Base-by-base conservation (phyloP, 2,329 filamentous ascomycete genomes). In the Raffaelea arxii region DNA sequence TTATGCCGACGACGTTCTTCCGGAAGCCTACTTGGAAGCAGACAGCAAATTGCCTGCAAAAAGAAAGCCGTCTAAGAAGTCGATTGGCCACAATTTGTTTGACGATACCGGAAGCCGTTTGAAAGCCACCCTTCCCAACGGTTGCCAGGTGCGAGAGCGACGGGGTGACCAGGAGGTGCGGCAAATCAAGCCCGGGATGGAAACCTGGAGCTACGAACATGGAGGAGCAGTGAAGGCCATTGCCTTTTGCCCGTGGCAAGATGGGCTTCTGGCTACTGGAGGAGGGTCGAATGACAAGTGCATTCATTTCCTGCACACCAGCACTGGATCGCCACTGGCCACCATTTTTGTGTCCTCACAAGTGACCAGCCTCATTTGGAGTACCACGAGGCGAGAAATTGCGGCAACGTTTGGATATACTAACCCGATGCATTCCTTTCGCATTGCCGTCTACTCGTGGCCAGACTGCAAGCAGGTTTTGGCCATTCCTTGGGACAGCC, bases 401-500 rank as follows among this genome's bases (percentile, higher is more conserved):
- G 86, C 80, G 1, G 92, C 89, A 2, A 96, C 91, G 0, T 96
- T 98, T 65, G 91, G 92, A 4, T 97, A 94, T 59, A 80, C 90
- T 4, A 84, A 94, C 55, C 89, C 91, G 1, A 86, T 94, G 37
- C 92, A 98, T 58, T 80, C 85, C 0, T 86, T 84, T 56, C 82
- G 92, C 19, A 86, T 98, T 53, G 92, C 89, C 2, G 83, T 97
- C 9, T 98, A 96, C 64, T 84, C 84, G 40, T 97, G 92, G 92
- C 92, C 92, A 0, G 84, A 86, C 46, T 97, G 92, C 64, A 78
- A 80, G 53, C 86, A 92, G 59, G 77, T 96, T 2, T 84, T 87
- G 11, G 82, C 84, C 16, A 84, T 97, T 47, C 86, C 89, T 1
- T 97, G 80, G 91, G 81, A 80, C 43, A 78, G 82, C 27, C 81